phyloP scores from a whole-genome alignment of 306 rosid species.

The Quercus mongolica region DNA sequence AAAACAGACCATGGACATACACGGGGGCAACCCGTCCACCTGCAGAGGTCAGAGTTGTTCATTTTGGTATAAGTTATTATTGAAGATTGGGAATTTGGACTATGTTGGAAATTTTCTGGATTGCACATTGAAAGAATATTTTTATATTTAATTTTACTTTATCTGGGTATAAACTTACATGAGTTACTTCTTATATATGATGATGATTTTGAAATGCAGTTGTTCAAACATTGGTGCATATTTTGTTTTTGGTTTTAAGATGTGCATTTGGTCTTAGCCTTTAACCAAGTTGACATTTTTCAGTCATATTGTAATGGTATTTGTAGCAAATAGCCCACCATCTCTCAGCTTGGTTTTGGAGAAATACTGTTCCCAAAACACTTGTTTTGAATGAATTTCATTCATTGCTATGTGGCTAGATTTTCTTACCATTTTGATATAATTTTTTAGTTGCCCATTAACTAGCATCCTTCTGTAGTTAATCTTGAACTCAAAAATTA shows the following conservation, averaged over 20 bases:
- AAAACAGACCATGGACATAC: conserved; percentile 53
- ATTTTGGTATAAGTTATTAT: not conserved
- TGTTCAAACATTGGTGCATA: not conserved
- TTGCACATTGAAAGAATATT: not conserved
- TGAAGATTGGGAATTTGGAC: not conserved
- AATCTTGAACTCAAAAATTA: not conserved
- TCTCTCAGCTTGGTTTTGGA: conserved; percentile 6
- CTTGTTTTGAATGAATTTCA: conserved; percentile 6
- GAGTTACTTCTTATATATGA: not conserved
- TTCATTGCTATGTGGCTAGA: not conserved
- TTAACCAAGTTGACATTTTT: not conserved
- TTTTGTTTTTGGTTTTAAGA: not conserved
- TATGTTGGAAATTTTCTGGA: not conserved
- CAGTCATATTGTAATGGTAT: not conserved
- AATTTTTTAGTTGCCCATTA: not conserved
- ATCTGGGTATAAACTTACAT: not conserved
- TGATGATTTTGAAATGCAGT: not conserved
- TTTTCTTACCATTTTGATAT: not conserved
- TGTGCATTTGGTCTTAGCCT: conserved; percentile 9
- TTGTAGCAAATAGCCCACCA: not conserved
- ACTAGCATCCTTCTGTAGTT: not conserved
- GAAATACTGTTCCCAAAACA: not conserved
- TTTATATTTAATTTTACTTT: not conserved
- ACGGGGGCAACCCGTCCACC: conserved; percentile 38
- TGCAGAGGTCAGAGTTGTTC: conserved; percentile 37